Conservation (phyloP, 164 flowering plant species). For the Chloranthus sessilifolius region DNA sequence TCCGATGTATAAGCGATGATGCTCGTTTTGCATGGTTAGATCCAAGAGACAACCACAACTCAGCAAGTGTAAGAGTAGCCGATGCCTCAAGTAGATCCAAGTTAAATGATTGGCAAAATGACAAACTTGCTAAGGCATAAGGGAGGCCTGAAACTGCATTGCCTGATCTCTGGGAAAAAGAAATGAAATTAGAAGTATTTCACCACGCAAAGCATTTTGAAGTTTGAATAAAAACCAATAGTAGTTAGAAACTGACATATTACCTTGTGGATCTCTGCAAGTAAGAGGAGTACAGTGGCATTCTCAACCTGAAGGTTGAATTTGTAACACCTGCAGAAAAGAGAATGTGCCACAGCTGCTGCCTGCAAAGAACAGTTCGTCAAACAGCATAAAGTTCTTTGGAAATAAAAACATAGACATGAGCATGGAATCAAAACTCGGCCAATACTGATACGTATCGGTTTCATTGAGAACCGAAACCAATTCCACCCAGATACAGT, state of each 20-base stretch:
- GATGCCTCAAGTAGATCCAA: slow-evolving; percentile 96
- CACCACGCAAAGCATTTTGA: not conserved
- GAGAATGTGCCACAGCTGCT: slow-evolving; percentile 68
- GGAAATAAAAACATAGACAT: too few species aligned
- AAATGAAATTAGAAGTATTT: not conserved
- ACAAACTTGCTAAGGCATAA: slow-evolving; percentile 78
- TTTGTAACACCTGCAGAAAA: slow-evolving; percentile 85
- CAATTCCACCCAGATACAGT: too few species aligned
- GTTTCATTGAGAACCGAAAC: too few species aligned
- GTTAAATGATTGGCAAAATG: slow-evolving; percentile 87
- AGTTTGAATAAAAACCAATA: not conserved
- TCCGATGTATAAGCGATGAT: slow-evolving; percentile 55
- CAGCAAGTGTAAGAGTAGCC: slow-evolving; percentile 76
- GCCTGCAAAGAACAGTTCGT: slow-evolving; percentile 48
- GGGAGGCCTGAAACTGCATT: slow-evolving; percentile 2
- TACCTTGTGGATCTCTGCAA: slow-evolving; percentile 95
- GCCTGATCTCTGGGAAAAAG: slow-evolving; percentile 6
- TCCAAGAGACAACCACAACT: slow-evolving; percentile 89
- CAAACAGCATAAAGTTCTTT: not conserved
- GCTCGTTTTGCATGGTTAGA: slow-evolving; percentile 76
- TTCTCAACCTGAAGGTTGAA: slow-evolving; percentile 81
- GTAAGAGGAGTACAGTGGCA: slow-evolving; percentile 78
- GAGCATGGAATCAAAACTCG: too few species aligned
- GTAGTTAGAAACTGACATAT: not conserved
- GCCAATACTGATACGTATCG: too few species aligned